Evolutionary conservation across 1,284 basidiomycete species (phyloP).

Genomic region (Sparassis latifolia): DNA sequence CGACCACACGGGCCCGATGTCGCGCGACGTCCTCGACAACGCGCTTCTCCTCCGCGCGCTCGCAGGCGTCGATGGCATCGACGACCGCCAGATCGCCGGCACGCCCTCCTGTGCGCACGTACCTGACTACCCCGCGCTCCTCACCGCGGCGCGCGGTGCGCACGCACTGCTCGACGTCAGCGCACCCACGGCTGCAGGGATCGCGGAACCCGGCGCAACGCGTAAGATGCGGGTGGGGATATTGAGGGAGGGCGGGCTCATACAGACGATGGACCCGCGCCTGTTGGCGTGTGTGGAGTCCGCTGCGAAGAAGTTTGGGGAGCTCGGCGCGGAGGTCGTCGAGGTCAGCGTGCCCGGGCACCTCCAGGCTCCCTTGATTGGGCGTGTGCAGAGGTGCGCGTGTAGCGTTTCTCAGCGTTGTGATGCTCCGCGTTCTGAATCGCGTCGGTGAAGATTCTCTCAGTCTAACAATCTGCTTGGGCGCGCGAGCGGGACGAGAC

Average conservation of each 20-base stretch:
- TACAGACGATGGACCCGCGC: slow-evolving; percentile 27
- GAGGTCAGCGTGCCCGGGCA: slow-evolving; percentile 23
- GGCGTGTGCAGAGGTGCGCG: slow-evolving; percentile 12
- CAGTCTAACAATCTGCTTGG: slow-evolving; percentile 16
- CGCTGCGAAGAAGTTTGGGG: slow-evolving; percentile 28
- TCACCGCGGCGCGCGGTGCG: slow-evolving; percentile 13
- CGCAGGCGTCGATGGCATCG: slow-evolving; percentile 40
- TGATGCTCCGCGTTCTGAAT: neutral
- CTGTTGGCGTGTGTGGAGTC: slow-evolving; percentile 27
- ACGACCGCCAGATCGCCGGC: slow-evolving; percentile 37
- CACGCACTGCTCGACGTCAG: slow-evolving; percentile 11
- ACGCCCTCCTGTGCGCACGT: slow-evolving; percentile 32
- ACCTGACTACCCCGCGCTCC: slow-evolving; percentile 30
- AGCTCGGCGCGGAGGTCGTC: slow-evolving; percentile 33
- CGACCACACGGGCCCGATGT: slow-evolving; percentile 36
- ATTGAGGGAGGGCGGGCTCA: slow-evolving; percentile 33
- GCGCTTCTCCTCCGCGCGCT: slow-evolving; percentile 38
- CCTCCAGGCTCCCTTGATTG: slow-evolving; percentile 9
- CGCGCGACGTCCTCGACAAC: slow-evolving; percentile 34
- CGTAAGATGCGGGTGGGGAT: slow-evolving; percentile 32
- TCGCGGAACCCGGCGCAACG: slow-evolving; percentile 9
- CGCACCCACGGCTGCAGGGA: slow-evolving; percentile 22
- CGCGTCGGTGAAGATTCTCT: slow-evolving; percentile 4
- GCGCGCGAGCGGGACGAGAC: slow-evolving; percentile 18
- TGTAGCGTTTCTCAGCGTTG: neutral